Percentiles rank a stretch among this genome's conserved stretches.
These are phyloP conservation scores for Acanthamoeba royreba DNA, from an alignment of 208 protist genomes.

Conservation along the genomic window DNA sequence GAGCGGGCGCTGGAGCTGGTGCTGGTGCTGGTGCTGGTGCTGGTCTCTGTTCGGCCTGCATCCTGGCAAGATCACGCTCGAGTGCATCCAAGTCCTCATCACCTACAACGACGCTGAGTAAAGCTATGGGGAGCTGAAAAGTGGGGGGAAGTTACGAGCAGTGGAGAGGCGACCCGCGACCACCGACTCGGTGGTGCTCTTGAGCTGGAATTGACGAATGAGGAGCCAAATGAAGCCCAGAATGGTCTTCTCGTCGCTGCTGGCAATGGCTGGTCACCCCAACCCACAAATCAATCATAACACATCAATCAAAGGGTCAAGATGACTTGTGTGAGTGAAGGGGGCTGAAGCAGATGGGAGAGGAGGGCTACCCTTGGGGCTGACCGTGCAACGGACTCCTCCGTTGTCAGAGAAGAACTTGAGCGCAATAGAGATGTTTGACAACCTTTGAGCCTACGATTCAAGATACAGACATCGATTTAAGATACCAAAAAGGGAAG, in stretches of 20 bases:
- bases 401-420: constrained; percentile 23
- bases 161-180: not conserved
- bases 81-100: constrained; percentile 23
- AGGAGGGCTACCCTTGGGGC: not conserved
- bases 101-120: not conserved
- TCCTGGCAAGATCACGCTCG: not conserved
- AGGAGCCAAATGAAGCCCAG: constrained; percentile 39
- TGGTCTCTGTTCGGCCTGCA: not conserved
- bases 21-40: not conserved
- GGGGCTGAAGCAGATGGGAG: not conserved
- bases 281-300: too few relatives aligned
- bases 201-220: constrained; percentile 44
- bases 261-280: constrained; percentile 12
- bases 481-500: not conserved
- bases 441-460: not conserved
- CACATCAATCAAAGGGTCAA: not conserved
- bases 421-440: constrained; percentile 32
- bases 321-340: not conserved
- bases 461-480: not conserved
- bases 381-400: not conserved
- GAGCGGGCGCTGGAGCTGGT: not conserved
- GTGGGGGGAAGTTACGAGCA: not conserved
- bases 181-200: not conserved
- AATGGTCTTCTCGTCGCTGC: constrained; percentile 20
- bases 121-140: not conserved